Base-by-base conservation (phyloP, 2,329 filamentous ascomycete genomes). In the Arthrinium puccinioides region DNA sequence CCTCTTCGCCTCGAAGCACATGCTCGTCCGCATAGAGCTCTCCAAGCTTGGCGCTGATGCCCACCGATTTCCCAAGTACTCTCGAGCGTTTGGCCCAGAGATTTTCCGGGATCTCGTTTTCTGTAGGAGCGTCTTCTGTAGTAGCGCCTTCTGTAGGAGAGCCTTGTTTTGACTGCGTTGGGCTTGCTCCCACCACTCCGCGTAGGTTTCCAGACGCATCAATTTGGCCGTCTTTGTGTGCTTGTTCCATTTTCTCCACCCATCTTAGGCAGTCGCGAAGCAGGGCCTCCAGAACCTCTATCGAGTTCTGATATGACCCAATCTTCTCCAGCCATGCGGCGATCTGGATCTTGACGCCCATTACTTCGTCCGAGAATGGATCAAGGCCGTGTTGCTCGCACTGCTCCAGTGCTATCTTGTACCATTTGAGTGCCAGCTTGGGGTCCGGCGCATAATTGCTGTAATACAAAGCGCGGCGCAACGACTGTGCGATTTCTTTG, bases 401-500 rank as follows among this genome's bases (percentile, higher is more conserved):
- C 36, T 83, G 72, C 44, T 80, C 70, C 40, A 97, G 68, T 4
- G 89, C 88, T 46, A 84, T 74, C 51, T 81, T 81, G 59, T 95
- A 97, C 59, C 87, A 87, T 48, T 87, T 84, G 41, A 94, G 69
- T 1, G 90, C 89, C 38, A 84, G 72, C 41, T 83, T 74, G 3
- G 86, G 79, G 41, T 94, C 82, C 5, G 84, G 73, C 26, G 77
- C 70, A 45, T 83, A 76, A 52, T 92, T 89, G 47, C 82, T 86
- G 61, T 87, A 94, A 64, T 90, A 96, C 19, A 97, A 66, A 0
- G 88, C 92, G 47, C 81, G 77, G 21, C 92, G 85, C 32, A 98
- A 70, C 43, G 85, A 79, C 51, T 84, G 81, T 9, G 84, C 84
- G 23, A 90, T 79, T 1, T 79, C 70, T 28, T 84, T 76, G 3